Conservation (phyloP, 805 yeast genomes). For the Candida ascalaphidarum region DNA sequence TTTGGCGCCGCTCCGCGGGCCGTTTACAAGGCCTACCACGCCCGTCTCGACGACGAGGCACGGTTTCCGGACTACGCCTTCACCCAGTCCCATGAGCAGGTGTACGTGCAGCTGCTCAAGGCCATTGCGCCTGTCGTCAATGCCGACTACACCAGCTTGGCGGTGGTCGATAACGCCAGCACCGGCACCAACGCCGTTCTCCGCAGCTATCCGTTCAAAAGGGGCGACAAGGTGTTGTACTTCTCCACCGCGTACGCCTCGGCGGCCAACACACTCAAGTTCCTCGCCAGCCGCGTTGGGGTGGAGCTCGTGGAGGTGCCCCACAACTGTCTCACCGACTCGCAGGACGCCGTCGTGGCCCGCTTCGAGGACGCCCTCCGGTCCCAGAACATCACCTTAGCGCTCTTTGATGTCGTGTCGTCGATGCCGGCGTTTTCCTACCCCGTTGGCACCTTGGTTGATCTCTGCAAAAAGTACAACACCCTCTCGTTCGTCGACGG, state of each 20-base stretch:
- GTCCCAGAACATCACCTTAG: slow-evolving; percentile 9
- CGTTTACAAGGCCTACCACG: slow-evolving; percentile 16
- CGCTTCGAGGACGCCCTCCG: slow-evolving; percentile 14
- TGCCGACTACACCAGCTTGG: slow-evolving; percentile 40
- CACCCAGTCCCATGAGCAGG: slow-evolving; percentile 22
- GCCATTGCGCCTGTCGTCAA: slow-evolving; percentile 33
- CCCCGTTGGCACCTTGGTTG: slow-evolving; percentile 45
- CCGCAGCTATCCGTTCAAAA: slow-evolving; percentile 41
- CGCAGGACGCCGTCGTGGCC: slow-evolving; percentile 12
- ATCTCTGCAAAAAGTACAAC: slow-evolving; percentile 35
- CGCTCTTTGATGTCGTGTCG: slow-evolving; percentile 44
- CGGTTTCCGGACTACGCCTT: slow-evolving; percentile 39
- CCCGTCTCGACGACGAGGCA: slow-evolving; percentile 4
- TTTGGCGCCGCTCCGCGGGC: slow-evolving; percentile 49
- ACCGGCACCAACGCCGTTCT: slow-evolving; percentile 50
- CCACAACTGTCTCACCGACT: slow-evolving; percentile 6
- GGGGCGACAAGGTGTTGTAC: slow-evolving; percentile 44
- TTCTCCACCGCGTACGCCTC: slow-evolving; percentile 46
- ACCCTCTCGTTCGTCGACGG: slow-evolving; percentile 60
- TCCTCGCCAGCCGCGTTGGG: slow-evolving; percentile 22
- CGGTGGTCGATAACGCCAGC: slow-evolving; percentile 52
- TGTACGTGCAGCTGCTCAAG: slow-evolving; percentile 26
- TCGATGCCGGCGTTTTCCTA: slow-evolving; percentile 57
- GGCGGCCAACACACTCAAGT: slow-evolving; percentile 43
- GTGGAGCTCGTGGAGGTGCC: slow-evolving; percentile 12